Evolutionary conservation across 2,329 filamentous ascomycete genomes (phyloP), one percentile per base, ranked within the genome.

Genomic region (Ascocoryne sarcoides): DNA sequence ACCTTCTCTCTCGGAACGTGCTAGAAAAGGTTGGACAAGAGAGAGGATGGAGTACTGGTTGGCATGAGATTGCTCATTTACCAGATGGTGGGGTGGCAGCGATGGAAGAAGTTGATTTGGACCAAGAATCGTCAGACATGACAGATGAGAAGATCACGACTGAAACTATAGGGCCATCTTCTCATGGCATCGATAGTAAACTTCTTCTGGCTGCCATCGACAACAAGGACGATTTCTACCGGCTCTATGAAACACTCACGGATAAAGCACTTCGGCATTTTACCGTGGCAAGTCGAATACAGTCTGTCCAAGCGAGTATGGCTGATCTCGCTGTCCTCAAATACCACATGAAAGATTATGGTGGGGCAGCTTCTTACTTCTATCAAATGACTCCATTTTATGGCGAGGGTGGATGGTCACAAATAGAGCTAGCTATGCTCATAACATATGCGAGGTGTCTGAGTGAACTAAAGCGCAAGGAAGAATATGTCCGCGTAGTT

Each of bases 241-340:
- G 69, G 5, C 65, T 81, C 1, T 84, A 82, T 52, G 78, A 90
- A 56, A 79, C 76, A 8, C 68, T 95, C n/a, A 95, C 86, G 5
- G 83, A 92, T 52, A 81, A 84, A 46, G 81, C 89, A 3, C 75
- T 93, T 42, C 82, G 84, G 2, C 84, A 95, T 57, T 93, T 85
- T 58, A 79, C 79, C 10, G 76, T 87, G 4, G 87, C 89, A 4
- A 83, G 80, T 40, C 83, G 90, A 48, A 71, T 70, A 0, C 82
- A 93, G 52, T 84, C 86, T 5, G 80, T 84, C 1, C 80, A 93
- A 51, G 74, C 79, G 15, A 79, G 81, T 45, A 76, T 89, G 60
- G 83, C 86, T 8, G 92, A 98, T 60, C 71, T 96, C 33, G 92
- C 88, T 1, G 74, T 92, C 4, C 67, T 95, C 37, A 89, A 90